Conservation (phyloP, 805 yeast genomes). For the Kregervanrija delftensis region DNA sequence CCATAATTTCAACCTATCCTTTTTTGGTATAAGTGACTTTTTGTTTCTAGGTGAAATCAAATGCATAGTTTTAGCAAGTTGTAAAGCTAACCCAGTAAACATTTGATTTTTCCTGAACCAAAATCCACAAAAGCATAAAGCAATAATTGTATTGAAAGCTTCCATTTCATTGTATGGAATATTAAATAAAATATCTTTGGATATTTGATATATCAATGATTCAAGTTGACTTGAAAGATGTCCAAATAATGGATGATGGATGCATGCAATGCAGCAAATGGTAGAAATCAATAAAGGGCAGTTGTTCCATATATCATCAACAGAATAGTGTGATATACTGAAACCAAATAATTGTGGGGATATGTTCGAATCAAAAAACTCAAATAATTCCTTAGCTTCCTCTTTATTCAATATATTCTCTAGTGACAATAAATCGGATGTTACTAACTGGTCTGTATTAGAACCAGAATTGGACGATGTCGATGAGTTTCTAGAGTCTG, state of each 20-base stretch:
- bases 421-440: conserved; percentile 1
- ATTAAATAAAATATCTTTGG: conserved; percentile 26
- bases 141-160: conserved; percentile 54
- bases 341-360: conserved; percentile 65
- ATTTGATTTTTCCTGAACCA: conserved; percentile 62
- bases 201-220: conserved; percentile 21
- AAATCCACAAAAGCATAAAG: conserved; percentile 57
- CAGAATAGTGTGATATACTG: conserved; percentile 42
- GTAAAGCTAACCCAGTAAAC: conserved; percentile 64
- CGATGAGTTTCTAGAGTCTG: no score
- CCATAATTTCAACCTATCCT: conserved; percentile 55
- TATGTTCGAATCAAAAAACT: conserved; percentile 46
- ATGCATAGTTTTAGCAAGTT: conserved; percentile 50
- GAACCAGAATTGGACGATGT: no score
- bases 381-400: conserved; percentile 41
- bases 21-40: conserved; percentile 21
- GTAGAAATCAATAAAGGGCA: conserved; percentile 56
- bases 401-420: conserved; percentile 16
- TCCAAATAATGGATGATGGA: conserved; percentile 42
- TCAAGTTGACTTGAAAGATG: conserved; percentile 22
- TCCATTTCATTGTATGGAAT: conserved; percentile 37
- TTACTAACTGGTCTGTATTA: no score
- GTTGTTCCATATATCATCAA: conserved; percentile 43
- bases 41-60: conserved; percentile 26
- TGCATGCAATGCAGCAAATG: conserved; percentile 54